These are phyloP conservation scores for Colletotrichum sp. DNA, from an alignment of 2,329 filamentous ascomycete genomes.

Conservation along the genomic window DNA sequence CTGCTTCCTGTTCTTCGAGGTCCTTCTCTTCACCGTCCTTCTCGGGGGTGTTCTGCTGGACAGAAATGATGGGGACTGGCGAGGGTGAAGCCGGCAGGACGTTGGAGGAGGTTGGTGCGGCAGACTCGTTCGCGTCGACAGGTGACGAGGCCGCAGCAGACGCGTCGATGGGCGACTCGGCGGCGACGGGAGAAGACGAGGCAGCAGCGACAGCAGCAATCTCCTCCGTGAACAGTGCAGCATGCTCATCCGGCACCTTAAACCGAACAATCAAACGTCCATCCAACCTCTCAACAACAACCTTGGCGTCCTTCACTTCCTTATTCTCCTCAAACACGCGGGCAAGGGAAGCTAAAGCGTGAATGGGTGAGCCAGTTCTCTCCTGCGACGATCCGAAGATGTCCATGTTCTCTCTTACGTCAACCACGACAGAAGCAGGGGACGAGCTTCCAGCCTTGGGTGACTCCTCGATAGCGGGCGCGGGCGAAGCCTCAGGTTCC, in stretches of 20 bases:
- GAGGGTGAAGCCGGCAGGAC: neutral
- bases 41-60: neutral
- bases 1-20: neutral
- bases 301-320: neutral
- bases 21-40: neutral
- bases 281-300: neutral
- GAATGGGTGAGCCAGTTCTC: neutral
- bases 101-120: neutral
- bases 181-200: neutral
- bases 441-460: neutral
- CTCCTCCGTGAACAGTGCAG: neutral
- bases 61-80: neutral
- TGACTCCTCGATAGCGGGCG: neutral
- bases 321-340: neutral
- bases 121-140: neutral
- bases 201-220: neutral
- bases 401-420: slow-evolving; percentile 14
- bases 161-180: neutral
- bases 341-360: neutral
- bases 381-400: slow-evolving; percentile 17
- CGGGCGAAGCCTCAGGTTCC: neutral
- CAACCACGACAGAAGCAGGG: slow-evolving; percentile 1
- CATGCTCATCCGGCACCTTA: slow-evolving; percentile 13
- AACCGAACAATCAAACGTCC: slow-evolving; percentile 18
- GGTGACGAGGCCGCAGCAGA: no score